A percentile compares a stretch with the other conserved stretches of the same genome.
Evolutionary conservation across 352 stramenopile genomes (phyloP).

Genomic region (Phytophthora pinifolia): DNA sequence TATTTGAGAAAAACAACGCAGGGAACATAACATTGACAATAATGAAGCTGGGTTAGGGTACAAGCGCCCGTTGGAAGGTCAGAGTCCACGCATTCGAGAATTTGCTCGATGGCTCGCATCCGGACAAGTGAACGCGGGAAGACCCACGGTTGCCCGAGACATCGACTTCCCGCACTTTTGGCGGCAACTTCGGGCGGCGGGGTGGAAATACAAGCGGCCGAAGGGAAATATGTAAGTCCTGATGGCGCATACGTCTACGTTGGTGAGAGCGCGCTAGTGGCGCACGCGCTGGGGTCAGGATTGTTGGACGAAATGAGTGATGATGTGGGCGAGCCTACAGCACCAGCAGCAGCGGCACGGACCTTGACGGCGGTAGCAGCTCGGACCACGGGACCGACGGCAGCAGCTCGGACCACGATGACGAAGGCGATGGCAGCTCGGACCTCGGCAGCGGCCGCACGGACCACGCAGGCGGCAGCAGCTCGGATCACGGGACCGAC

Average conservation of each 20-base stretch:
- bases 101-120: conserved; percentile 10
- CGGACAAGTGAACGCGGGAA: neutral
- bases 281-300: neutral
- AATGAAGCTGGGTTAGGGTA: too few relatives aligned
- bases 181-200: conserved; percentile 9
- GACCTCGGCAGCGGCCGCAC: too few relatives aligned
- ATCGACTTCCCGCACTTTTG: conserved; percentile 16
- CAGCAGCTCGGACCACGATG: too few relatives aligned
- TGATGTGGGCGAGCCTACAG: too few relatives aligned
- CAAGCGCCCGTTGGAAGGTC: too few relatives aligned
- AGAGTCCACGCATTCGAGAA: conserved; percentile 14
- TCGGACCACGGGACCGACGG: too few relatives aligned
- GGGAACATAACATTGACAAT: too few relatives aligned
- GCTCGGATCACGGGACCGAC: too few relatives aligned
- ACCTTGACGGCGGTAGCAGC: too few relatives aligned
- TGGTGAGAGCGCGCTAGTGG: conserved; percentile 11
- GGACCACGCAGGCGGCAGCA: neutral
- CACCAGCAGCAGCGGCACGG: too few relatives aligned
- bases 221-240: conserved; percentile 4
- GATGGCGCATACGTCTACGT: neutral
- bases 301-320: conserved; percentile 1
- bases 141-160: neutral
- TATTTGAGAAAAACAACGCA: too few relatives aligned
- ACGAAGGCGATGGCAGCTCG: too few relatives aligned
- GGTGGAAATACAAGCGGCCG: conserved; percentile 11